Evolutionary conservation across 2,329 filamentous ascomycete genomes (phyloP), one percentile per base, ranked within the genome.

Genomic region (Rhynchosporium secalis): DNA sequence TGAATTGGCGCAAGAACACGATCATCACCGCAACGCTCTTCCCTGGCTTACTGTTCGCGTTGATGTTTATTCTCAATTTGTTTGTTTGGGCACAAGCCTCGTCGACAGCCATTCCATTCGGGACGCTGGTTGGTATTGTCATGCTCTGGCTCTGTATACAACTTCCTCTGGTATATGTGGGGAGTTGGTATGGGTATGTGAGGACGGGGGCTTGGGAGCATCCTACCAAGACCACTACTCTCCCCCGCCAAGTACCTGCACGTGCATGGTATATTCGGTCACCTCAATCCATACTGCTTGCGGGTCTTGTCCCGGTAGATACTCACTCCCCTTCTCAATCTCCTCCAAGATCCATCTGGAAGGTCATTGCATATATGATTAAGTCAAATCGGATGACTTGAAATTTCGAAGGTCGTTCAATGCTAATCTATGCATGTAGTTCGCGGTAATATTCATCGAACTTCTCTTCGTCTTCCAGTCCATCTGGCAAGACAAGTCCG

Each of bases 41-140:
- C 72, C 92, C 92, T 0, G 91, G 91, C 1, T 80, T 95, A 5
- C 78, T 90, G 0, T 96, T 96, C 72, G 79, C 82, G 8, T 81
- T 90, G 36, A 78, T 93, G 41, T 92, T 96, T 76, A 82, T 94
- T 56, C 81, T 96, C 63, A 96, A 96, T 74, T 80, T 96, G 9
- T 96, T 96, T 73, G 90, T 95, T 62, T 96, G 92, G 92, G 88
- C 91, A 0, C 91, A 96, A 76, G 90, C 91, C 0, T 95, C 90
- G 10, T 93, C 89, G 74, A 96, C 91, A 1, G 92, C 92, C 1
- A 87, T 96, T 40, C 92, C 92, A 0, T 93, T 96, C 69, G 84
- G 88, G 40, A 95, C 91, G 0, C 80, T 96, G 3, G 72, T 95
- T 38, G 88, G 80, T 7, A 84, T 96, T 2, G 76, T 91, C 26